These are phyloP conservation scores for Neurospora terricola DNA, from an alignment of 495 filamentous ascomycete species.

Conservation along the genomic window DNA sequence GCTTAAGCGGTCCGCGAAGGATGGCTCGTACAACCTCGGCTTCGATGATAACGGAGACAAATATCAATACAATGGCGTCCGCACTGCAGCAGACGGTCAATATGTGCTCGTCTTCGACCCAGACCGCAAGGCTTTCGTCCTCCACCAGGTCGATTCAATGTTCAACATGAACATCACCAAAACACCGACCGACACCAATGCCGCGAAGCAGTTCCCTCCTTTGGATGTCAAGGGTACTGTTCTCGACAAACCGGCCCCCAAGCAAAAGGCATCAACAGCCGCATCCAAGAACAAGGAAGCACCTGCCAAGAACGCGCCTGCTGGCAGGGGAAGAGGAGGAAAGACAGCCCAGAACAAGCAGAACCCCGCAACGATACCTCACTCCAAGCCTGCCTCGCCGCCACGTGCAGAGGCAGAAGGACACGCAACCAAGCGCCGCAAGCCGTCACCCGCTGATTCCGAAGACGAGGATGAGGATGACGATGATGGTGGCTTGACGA, in stretches of 20 bases:
- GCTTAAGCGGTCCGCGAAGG: slow-evolving; percentile 35
- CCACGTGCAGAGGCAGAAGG: background rate
- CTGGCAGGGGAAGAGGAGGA: slow-evolving; percentile 12
- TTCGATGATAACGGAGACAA: slow-evolving; percentile 38
- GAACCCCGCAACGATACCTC: slow-evolving; percentile 1
- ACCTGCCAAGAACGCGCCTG: slow-evolving; percentile 16
- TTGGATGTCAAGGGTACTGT: slow-evolving; percentile 20
- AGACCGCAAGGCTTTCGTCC: slow-evolving; percentile 41
- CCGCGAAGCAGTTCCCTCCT: slow-evolving; percentile 32
- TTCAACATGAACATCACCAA: slow-evolving; percentile 49
- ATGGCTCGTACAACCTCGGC: slow-evolving; percentile 34
- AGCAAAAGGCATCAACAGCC: slow-evolving; percentile 11
- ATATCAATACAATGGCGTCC: slow-evolving; percentile 40
- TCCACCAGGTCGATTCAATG: slow-evolving; percentile 47
- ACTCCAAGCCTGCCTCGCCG: background rate
- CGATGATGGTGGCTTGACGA: slow-evolving; percentile 33
- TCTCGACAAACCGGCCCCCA: slow-evolving; percentile 5
- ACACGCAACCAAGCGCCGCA: slow-evolving; percentile 6
- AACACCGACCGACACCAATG: slow-evolving; percentile 30
- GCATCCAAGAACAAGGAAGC: slow-evolving; percentile 13
- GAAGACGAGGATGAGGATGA: slow-evolving; percentile 35
- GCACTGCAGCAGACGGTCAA: slow-evolving; percentile 37
- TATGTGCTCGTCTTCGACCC: slow-evolving; percentile 48
- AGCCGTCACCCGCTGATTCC: slow-evolving; percentile 16
- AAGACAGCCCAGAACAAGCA: slow-evolving; percentile 16